A percentile compares a stretch with the other conserved stretches of the same genome.
Conservation (phyloP, 106 monocot species). For the Dendrobium catenatum region DNA sequence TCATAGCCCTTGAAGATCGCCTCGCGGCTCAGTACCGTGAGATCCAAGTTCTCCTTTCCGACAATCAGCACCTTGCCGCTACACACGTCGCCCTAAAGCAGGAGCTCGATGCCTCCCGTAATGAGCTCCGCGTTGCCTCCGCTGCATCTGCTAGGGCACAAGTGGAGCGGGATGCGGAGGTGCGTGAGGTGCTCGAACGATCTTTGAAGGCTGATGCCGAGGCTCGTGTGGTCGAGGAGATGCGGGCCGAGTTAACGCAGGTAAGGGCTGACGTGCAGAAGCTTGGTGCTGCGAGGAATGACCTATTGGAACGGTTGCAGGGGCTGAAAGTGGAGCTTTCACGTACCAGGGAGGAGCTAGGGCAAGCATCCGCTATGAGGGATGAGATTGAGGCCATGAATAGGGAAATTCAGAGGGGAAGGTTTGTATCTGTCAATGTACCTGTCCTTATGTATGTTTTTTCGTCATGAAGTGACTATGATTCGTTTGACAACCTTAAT, state of each 20-base stretch:
- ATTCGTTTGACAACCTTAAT: background rate
- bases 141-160: constrained; percentile 17
- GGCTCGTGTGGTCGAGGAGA: constrained; percentile 26
- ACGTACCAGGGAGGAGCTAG: constrained; percentile 26
- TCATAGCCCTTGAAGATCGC: constrained; percentile 38
- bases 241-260: constrained; percentile 31
- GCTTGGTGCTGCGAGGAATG: constrained; percentile 21
- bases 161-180: constrained; percentile 38
- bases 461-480: background rate
- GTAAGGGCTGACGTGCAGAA: constrained; percentile 32
- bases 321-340: constrained; percentile 17
- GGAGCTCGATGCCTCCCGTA: constrained; percentile 39
- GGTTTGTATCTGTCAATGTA: constrained; percentile 24
- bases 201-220: constrained; percentile 36
- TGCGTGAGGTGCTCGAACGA: constrained; percentile 31
- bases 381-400: constrained; percentile 41
- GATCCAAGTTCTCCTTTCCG: constrained; percentile 56
- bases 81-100: constrained; percentile 72
- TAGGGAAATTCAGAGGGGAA: constrained; percentile 54
- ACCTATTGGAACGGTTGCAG: constrained; percentile 25
- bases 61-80: constrained; percentile 81
- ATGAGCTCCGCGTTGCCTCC: constrained; percentile 40
- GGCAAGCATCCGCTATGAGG: constrained; percentile 1
- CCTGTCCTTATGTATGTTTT: background rate
- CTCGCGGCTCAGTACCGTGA: constrained; percentile 50